Evolutionary conservation across 352 stramenopile species (phyloP), one percentile per base, ranked within the genome.

Genomic region (Sclerospora graminicola): DNA sequence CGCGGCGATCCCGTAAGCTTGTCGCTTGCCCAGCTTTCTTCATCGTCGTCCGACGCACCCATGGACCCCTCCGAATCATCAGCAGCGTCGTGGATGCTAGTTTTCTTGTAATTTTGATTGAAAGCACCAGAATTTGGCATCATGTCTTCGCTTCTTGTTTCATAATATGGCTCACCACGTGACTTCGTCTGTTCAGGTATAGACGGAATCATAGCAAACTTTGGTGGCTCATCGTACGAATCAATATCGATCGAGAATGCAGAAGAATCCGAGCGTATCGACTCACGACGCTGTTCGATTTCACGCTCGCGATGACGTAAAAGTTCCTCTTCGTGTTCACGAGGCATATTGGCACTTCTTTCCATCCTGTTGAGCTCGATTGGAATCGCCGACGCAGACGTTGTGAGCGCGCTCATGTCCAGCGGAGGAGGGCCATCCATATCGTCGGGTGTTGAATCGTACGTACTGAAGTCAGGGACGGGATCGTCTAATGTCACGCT

Each of bases 191-290:
- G 53, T 32, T 58, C 58, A 15, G n/a, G 38, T 45, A 60, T 68
- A 29, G 57, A 18, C 9, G 42, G 47, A 14, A 45, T 34, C 15
- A 44, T 37, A 18, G 31, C 14, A 32, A 53, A 11, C 28, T 34
- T 45, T 16, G 27, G 9, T n/a, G 31, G 18, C 8, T 49, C 57
- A 23, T 83, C 64, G 19, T 72, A 79, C 26, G 69, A 62, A 35
- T 88, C 76, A 49, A 85, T 82, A 32, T 88, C 72, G 28, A 88
- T 85, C 2, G 75, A 88, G 21, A 44, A 66, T 0, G 66, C 64
- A 10, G 76, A 89, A 18, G 75, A 88, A 15, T 70, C 60, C 0
- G 73, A 89, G 39, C 76, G 82, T 20, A 50, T 63, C 1, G 76
- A 88, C 37, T 69, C 39, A 19, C 54, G 54, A 4, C 39, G 33